Percentiles rank a stretch among this genome's conserved stretches.
These are phyloP conservation scores for Closterium sp. DNA, from an alignment of 139 green algal genomes.

Conservation along the genomic window DNA sequence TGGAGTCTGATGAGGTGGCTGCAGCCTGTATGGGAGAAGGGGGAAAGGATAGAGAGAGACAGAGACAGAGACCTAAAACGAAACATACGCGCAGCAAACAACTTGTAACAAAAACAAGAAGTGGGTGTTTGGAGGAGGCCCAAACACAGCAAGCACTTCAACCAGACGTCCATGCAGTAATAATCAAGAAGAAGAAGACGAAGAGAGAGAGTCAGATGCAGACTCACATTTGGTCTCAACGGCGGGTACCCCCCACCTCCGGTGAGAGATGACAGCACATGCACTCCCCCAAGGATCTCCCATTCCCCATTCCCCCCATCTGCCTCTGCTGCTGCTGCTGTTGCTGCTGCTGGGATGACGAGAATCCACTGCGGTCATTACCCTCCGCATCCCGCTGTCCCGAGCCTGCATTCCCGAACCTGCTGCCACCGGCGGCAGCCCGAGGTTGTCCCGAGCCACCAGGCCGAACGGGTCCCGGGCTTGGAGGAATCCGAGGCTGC, in stretches of 20 bases:
- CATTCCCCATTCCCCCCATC: not conserved
- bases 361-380: not conserved
- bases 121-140: no score
- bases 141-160: no score
- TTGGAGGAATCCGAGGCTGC: not conserved
- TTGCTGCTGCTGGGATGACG: not conserved
- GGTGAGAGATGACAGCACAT: not conserved
- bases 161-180: no score
- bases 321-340: not conserved
- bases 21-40: no score
- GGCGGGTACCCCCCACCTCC: not conserved
- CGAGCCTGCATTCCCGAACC: not conserved
- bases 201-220: no score
- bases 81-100: no score
- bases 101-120: no score
- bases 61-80: no score
- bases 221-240: not conserved
- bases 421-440: not conserved
- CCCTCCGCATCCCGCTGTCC: not conserved
- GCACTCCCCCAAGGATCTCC: not conserved
- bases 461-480: not conserved
- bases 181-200: no score
- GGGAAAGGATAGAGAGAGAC: no score
- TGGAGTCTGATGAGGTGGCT: not conserved
- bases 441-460: not conserved